A percentile compares a stretch with the other conserved stretches of the same genome.
phyloP scores from a whole-genome alignment of 2,329 filamentous ascomycete species.

The Coleophoma crateriformis region DNA sequence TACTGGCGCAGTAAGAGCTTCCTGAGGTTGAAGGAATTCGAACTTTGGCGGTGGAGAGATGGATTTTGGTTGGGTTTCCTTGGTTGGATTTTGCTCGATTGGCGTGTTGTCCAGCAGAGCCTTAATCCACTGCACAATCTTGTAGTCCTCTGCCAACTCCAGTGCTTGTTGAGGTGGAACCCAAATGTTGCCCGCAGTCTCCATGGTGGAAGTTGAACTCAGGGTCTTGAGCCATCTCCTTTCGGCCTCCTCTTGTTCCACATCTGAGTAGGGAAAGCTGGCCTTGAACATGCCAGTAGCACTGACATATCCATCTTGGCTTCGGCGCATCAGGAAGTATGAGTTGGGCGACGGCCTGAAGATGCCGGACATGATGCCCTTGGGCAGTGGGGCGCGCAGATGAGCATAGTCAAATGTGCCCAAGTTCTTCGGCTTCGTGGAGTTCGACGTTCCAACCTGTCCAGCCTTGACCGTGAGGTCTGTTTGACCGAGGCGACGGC shows the following conservation, averaged over 20 bases:
- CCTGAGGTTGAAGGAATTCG: slow-evolving; percentile 43
- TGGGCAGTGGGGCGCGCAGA: slow-evolving; percentile 84
- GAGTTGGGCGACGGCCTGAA: slow-evolving; percentile 81
- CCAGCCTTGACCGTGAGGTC: slow-evolving; percentile 80
- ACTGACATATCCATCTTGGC: slow-evolving; percentile 77
- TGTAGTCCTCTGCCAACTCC: slow-evolving; percentile 78
- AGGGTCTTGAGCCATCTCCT: slow-evolving; percentile 82
- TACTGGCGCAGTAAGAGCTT: slow-evolving; percentile 27
- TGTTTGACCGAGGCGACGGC: slow-evolving; percentile 87
- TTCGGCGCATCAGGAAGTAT: slow-evolving; percentile 94
- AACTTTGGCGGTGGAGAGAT: slow-evolving; percentile 79
- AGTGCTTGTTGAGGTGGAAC: slow-evolving; percentile 81
- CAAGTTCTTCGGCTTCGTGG: slow-evolving; percentile 66
- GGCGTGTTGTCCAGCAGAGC: slow-evolving; percentile 88
- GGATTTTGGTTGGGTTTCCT: slow-evolving; percentile 54
- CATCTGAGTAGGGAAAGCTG: slow-evolving; percentile 73
- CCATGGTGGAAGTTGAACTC: slow-evolving; percentile 75
- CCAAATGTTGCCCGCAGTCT: slow-evolving; percentile 96
- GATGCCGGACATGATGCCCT: slow-evolving; percentile 87
- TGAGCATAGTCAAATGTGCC: slow-evolving; percentile 95
- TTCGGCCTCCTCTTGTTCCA: slow-evolving; percentile 68
- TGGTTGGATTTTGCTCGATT: slow-evolving; percentile 46
- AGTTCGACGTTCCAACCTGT: slow-evolving; percentile 63
- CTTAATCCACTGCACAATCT: slow-evolving; percentile 79
- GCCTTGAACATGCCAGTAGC: slow-evolving; percentile 93